Base-by-base conservation (phyloP, 164 flowering plant genomes). In the Vitis cinerea region DNA sequence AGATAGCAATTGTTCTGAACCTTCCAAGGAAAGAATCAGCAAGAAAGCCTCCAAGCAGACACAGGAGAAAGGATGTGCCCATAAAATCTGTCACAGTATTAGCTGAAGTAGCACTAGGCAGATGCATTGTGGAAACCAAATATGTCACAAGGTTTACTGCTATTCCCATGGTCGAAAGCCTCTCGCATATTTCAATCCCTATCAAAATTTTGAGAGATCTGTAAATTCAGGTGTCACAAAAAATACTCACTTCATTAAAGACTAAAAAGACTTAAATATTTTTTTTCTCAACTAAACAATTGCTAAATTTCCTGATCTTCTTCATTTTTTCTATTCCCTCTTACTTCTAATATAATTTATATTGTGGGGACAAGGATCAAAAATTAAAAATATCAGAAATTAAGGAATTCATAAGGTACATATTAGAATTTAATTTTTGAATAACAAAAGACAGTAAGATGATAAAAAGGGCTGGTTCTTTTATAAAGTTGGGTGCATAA, bases 101-200 rank as follows among this genome's bases (percentile, higher is more conserved):
- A n/a, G 98, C 97, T 3, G 99, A 84, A 15, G 85, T 78, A 14
- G 97, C 74, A 65, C 96, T 92, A 0, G 93, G 87, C 10, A 91
- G 80, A 77, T 91, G 98, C 97, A 95, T 87, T 10, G 93, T 88
- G 27, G 89, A 88, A 47, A 52, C 66, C 73, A 95, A 73, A 77
- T 92, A 95, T 11, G 97, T 94, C 78, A 94, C 97, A 7, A 94
- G 82, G 79, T 95, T 95, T 63, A 95, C 98, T 17, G 94, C 97
- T 59, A 95, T 92, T 68, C 95, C 99, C 91, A 95, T 90, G 0
- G 98, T 90, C 7, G 98, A 85, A 0, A 95, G 90, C 84, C 98
- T 87, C 78, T 95, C 98, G 53, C 84, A 77, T 59, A 88, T 65
- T 77, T 94, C 98, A 50, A 94, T 84, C 23, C 83, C 98, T 94